Evolutionary conservation across 352 stramenopile genomes (phyloP).

Genomic region (Pythium scleroteichum): DNA sequence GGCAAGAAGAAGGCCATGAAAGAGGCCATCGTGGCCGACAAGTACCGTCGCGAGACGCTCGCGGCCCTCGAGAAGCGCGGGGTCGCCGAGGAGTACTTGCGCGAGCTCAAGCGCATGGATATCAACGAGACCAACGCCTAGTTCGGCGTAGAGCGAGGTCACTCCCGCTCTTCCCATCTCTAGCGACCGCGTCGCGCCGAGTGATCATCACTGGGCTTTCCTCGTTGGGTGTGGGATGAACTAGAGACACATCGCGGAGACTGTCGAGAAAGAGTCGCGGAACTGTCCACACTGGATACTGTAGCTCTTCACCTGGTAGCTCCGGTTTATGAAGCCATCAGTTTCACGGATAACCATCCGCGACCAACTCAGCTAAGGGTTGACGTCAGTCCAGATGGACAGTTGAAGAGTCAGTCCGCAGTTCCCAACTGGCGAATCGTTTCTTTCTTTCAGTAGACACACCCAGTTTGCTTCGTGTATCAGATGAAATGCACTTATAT

Average conservation of each 20-base stretch:
- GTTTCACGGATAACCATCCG: not conserved
- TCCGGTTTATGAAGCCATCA: not conserved
- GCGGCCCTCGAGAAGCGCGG: constrained; percentile 61
- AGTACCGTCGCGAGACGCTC: constrained; percentile 65
- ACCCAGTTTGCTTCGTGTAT: too few relatives aligned
- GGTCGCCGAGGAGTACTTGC: constrained; percentile 68
- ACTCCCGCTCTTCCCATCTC: too few relatives aligned
- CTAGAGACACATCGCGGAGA: not conserved
- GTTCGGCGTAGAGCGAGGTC: not conserved
- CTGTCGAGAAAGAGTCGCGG: not conserved
- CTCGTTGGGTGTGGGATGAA: not conserved
- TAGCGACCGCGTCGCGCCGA: too few relatives aligned
- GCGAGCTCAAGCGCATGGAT: constrained; percentile 58
- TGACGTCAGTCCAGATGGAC: not conserved
- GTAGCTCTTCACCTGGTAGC: too few relatives aligned
- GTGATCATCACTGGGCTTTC: too few relatives aligned
- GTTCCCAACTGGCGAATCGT: not conserved
- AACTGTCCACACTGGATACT: not conserved
- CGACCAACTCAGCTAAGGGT: not conserved
- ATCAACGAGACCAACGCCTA: constrained; percentile 71
- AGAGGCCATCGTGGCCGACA: constrained; percentile 76
- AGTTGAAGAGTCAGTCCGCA: not conserved
- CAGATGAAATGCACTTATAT: not conserved
- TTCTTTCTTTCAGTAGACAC: not conserved
- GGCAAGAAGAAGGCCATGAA: constrained; percentile 71